Evolutionary conservation across 345 rosid genomes (phyloP), one percentile per base, ranked within the genome.

Genomic region (Aurinia saxatilis): DNA sequence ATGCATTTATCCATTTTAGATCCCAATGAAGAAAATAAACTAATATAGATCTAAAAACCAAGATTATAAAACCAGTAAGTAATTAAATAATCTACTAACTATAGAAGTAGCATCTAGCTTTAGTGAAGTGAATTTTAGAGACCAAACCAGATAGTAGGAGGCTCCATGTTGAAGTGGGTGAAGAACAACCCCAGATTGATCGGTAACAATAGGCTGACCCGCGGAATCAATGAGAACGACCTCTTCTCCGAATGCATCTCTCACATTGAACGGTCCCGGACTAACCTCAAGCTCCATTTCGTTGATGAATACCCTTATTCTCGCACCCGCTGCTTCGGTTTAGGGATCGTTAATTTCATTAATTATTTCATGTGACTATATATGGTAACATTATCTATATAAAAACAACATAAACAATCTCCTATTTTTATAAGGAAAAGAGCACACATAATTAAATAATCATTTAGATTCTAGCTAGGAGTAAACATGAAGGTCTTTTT

Each of bases 211-310:
- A 21, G 90, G 95, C 37, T 85, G 91, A 47, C 99, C 97, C 1
- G 86, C 65, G 5, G 95, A 83, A 73, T 84, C 77, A 45, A 93
- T 76, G 54, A 93, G 72, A 46, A 87, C 72, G 4, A 79, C 82
- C 27, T 87, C 90, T 51, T 87, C 96, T 16, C 99, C 99, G 23
- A 93, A 93, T 12, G 97, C 88, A 59, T 84, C 96, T 35, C 85
- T 78, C 51, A 90, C 86, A 63, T 85, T 90, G 65, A 93, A 85
- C 12, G 95, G 92, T 31, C 89, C 92, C 7, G 52, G 57, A 3
- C 67, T 72, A 25, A 93, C 81, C 59, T 93, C 97, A 45, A 90
- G 74, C n/a, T 88, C 87, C 57, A 93, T 81, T 54, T 90, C 97
- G 49, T 90, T 87, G 81, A 93, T 82, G 41, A 87, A 87, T 71